Percentiles rank a stretch among this genome's conserved stretches.
These are phyloP conservation scores for Candida ipomoeae DNA, from an alignment of 805 yeast species.

Conservation along the genomic window DNA sequence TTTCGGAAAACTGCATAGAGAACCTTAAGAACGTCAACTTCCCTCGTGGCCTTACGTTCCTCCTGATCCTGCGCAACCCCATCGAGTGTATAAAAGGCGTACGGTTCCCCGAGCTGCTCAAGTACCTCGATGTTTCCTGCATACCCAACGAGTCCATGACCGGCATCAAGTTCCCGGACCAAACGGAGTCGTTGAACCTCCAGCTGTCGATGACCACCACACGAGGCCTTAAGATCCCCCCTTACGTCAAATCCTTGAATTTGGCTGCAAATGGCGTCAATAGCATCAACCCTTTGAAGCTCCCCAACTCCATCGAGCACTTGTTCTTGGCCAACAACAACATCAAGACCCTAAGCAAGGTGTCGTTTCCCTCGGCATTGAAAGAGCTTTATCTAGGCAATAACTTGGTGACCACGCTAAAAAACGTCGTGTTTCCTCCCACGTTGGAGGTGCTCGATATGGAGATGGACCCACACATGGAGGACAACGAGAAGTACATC, in stretches of 20 bases:
- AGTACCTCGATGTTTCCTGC: constrained; percentile 37
- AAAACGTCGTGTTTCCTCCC: constrained; percentile 39
- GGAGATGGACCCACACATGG: constrained; percentile 39
- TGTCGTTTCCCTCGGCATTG: constrained; percentile 33
- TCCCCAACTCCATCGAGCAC: constrained; percentile 38
- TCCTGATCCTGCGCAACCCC: constrained; percentile 36
- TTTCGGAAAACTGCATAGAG: constrained; percentile 39
- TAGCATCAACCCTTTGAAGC: constrained; percentile 41
- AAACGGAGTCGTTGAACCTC: constrained; percentile 31
- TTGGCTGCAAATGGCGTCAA: constrained; percentile 40
- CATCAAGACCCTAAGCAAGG: constrained; percentile 43
- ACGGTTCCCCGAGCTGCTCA: constrained; percentile 36
- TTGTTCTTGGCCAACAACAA: constrained; percentile 37
- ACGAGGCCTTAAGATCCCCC: constrained; percentile 40
- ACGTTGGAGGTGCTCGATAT: constrained; percentile 37
- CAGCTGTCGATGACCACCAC: constrained; percentile 45
- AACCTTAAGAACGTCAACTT: constrained; percentile 34
- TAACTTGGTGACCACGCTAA: constrained; percentile 41
- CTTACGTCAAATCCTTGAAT: constrained; percentile 26
- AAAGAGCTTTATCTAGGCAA: constrained; percentile 38
- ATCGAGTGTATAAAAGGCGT: constrained; percentile 41
- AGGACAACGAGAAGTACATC: constrained; percentile 40
- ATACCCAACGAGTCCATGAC: constrained; percentile 46
- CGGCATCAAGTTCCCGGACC: constrained; percentile 44
- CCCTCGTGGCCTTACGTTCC: constrained; percentile 28